A percentile compares a stretch with the other conserved stretches of the same genome.
Conservation (phyloP, 2,329 filamentous ascomycete species). For the Parascedosporium putredinis region DNA sequence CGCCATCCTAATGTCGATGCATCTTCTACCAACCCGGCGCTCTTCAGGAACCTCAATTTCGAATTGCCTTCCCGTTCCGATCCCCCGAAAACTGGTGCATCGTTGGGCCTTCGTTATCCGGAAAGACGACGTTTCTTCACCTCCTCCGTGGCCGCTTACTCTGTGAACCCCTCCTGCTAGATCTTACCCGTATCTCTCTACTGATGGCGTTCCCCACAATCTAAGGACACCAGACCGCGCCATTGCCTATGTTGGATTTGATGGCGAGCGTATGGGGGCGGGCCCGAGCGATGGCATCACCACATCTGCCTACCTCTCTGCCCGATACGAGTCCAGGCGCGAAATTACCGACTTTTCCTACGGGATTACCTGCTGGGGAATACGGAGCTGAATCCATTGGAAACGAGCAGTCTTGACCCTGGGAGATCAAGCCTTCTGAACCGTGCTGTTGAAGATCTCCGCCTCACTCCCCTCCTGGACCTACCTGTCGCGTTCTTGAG, state of each 20-base stretch:
- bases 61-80: conserved; percentile 48
- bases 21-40: conserved; percentile 50
- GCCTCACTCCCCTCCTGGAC: conserved; percentile 56
- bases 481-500: conserved; percentile 85
- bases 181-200: conserved; percentile 67
- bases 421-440: conserved; percentile 42
- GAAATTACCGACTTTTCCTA: conserved; percentile 82
- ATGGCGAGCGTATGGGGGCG: conserved; percentile 53
- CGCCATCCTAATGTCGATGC: conserved; percentile 51
- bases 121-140: conserved; percentile 75
- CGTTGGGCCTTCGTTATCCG: conserved; percentile 66
- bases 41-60: conserved; percentile 65
- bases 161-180: conserved; percentile 66
- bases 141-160: conserved; percentile 66
- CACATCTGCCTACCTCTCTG: conserved; percentile 74
- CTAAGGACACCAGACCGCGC: conserved; percentile 54
- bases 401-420: conserved; percentile 22
- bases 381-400: conserved; percentile 65
- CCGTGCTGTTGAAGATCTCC: conserved; percentile 59
- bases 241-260: conserved; percentile 86
- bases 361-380: conserved; percentile 72
- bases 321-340: conserved; percentile 77
- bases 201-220: conserved; percentile 42
- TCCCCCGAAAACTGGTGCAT: conserved; percentile 66
- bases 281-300: conserved; percentile 41